These are phyloP conservation scores for Mortierella sp. DNA, from an alignment of 371 early-diverging fungal species.

Conservation along the genomic window DNA sequence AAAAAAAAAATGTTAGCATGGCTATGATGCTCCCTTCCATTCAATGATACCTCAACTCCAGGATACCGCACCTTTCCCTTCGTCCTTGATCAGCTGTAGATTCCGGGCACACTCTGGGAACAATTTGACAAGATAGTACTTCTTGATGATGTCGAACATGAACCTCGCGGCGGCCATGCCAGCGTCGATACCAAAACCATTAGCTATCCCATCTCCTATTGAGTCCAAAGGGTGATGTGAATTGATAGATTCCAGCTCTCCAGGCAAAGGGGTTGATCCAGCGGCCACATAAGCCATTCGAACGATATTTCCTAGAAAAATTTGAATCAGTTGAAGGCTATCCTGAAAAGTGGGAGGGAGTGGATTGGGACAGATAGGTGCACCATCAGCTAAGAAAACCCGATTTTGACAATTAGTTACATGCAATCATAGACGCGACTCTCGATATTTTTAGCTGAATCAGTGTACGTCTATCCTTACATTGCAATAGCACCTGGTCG, in stretches of 20 bases:
- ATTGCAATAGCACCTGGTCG: constrained; percentile 53
- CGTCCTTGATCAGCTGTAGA: constrained; percentile 51
- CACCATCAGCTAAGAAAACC: constrained; percentile 57
- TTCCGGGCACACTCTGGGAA: constrained; percentile 71
- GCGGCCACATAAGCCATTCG: constrained; percentile 74
- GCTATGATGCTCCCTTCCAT: too few species aligned
- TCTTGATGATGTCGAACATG: constrained; percentile 74
- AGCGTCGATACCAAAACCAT: constrained; percentile 75
- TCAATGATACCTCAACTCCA: background rate
- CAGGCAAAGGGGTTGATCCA: constrained; percentile 71
- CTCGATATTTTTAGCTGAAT: too few species aligned
- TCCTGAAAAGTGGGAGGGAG: constrained; percentile 66
- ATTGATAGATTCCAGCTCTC: constrained; percentile 65
- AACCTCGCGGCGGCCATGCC: constrained; percentile 75
- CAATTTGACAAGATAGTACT: constrained; percentile 74
- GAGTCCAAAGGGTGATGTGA: constrained; percentile 45
- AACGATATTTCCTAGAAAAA: constrained; percentile 68
- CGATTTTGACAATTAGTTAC: too few species aligned
- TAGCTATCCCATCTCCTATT: constrained; percentile 67
- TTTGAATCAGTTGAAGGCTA: constrained; percentile 66
- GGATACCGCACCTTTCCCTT: constrained; percentile 54
- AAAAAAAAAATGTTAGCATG: background rate
- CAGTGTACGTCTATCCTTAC: constrained; percentile 26
- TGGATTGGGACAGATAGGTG: constrained; percentile 68
- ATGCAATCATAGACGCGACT: too few species aligned